Percentiles rank a stretch among this genome's conserved stretches.
These are phyloP conservation scores for Zizania latifolia DNA, from an alignment of 176 grass and related monocot genomes.

Conservation along the genomic window DNA sequence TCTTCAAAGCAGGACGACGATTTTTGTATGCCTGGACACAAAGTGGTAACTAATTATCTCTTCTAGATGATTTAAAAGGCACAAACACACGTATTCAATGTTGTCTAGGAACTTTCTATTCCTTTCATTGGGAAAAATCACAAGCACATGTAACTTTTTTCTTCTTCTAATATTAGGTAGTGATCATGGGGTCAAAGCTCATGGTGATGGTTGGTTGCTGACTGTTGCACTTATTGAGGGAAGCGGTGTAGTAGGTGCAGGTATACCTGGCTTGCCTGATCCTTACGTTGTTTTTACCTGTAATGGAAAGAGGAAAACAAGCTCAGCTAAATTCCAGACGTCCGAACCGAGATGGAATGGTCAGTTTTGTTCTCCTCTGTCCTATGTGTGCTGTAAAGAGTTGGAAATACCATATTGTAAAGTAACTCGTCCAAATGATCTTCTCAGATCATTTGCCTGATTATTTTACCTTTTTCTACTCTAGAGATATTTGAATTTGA, in stretches of 20 bases:
- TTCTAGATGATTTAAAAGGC: conserved; percentile 15
- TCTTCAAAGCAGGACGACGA: conserved; percentile 54
- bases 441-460: conserved; percentile 27
- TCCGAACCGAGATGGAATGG: conserved; percentile 57
- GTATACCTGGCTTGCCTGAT: conserved; percentile 50
- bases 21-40: conserved; percentile 69
- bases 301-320: conserved; percentile 66
- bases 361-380: conserved; percentile 18
- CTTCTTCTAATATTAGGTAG: conserved; percentile 49
- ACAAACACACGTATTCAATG: not conserved
- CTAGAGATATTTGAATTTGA: conserved; percentile 96
- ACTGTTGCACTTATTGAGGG: conserved; percentile 92
- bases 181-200: conserved; percentile 93
- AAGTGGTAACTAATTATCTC: conserved; percentile 48
- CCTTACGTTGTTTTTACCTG: conserved; percentile 61
- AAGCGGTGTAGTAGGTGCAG: conserved; percentile 40
- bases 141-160: conserved; percentile 5
- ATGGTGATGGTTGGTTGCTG: conserved; percentile 91
- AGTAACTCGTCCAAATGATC: not conserved
- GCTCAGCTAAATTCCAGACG: conserved; percentile 60
- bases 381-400: not conserved
- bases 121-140: conserved; percentile 3
- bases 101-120: conserved; percentile 2
- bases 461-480: conserved; percentile 11
- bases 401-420: not conserved